Conservation (phyloP, 2,329 filamentous ascomycete genomes). For the Fusarium foetens region DNA sequence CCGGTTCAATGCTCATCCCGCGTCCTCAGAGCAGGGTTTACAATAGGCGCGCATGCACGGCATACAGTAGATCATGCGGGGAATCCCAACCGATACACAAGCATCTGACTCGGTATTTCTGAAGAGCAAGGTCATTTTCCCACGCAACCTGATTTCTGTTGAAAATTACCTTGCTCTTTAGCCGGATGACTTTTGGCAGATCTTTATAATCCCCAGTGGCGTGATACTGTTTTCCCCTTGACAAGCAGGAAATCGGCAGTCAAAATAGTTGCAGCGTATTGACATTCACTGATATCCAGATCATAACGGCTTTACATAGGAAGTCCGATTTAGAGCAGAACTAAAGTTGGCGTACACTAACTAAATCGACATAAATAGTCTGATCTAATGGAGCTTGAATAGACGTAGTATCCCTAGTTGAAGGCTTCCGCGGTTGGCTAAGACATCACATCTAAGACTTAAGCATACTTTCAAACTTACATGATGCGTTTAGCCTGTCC, state of each 20-base stretch:
- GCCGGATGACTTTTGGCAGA: rapidly evolving
- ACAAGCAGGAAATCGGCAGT: no score
- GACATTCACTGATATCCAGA: no score
- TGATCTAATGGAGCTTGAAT: rapidly evolving
- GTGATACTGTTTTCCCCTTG: no score
- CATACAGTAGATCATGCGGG: not conserved
- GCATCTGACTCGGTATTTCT: not conserved
- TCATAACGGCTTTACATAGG: no score
- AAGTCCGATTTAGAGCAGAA: no score
- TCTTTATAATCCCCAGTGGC: no score
- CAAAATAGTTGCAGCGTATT: no score
- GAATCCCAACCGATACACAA: rapidly evolving
- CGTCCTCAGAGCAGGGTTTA: not conserved
- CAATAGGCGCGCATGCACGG: not conserved
- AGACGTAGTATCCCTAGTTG: rapidly evolving
- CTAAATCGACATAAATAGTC: rapidly evolving
- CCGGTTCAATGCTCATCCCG: not conserved
- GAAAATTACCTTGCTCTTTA: not conserved
- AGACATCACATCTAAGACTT: rapidly evolving
- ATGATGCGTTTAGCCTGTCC: not conserved
- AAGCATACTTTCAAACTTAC: no score
- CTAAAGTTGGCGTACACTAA: no score
- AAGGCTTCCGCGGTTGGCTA: rapidly evolving
- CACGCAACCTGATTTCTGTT: not conserved
- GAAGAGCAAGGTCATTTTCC: not conserved